Base-by-base conservation (phyloP, 176 grass and related monocot genomes). In the Aegilops bicornis region DNA sequence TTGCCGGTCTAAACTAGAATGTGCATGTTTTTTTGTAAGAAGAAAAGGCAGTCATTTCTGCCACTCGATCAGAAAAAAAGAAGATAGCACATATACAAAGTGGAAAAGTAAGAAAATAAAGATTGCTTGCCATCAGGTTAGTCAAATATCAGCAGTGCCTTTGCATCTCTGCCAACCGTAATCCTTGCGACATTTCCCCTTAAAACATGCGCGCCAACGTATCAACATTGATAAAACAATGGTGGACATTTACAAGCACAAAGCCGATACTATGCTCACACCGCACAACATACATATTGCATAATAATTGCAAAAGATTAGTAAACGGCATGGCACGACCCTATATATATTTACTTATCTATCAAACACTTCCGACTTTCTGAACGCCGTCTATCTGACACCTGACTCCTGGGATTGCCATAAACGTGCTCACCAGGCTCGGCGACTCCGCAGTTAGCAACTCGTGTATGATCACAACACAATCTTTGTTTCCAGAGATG, bases 351-450 rank as follows among this genome's bases (percentile, higher is more conserved):
- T 4, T 52, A 84, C 45, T 69, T 79, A 59, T 30, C 36, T 65
- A 62, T 70, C 62, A 52, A 52, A 61, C 27, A 50, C 27, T 52
- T 24, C 2, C 15, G 4, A 22, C 6, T 60, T 65, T 11, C 16
- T 19, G 58, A 76, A 45, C 24, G 59, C 22, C 72, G 15, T 76
- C 29, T 76, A 76, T 50, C 27, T 48, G 37, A 75, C 56, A 45
- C 30, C 62, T 61, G 50, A 69, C 31, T 69, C 89, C 85, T 88
- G 85, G 89, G 37, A 76, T 84, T 80, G 40, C 61, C 35, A 84
- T 76, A 84, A 84, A 91, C 9, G 32, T 84, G 86, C 70, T 87
- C 81, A 85, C 82, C 86, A 88, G 86, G 90, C 52, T 82, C 20
- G 20, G 79, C 65, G 42, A 88, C 54, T 91, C 30, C 35, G 70